These are phyloP conservation scores for Acacia melanoxylon DNA, from an alignment of 306 rosid genomes.

Conservation along the genomic window DNA sequence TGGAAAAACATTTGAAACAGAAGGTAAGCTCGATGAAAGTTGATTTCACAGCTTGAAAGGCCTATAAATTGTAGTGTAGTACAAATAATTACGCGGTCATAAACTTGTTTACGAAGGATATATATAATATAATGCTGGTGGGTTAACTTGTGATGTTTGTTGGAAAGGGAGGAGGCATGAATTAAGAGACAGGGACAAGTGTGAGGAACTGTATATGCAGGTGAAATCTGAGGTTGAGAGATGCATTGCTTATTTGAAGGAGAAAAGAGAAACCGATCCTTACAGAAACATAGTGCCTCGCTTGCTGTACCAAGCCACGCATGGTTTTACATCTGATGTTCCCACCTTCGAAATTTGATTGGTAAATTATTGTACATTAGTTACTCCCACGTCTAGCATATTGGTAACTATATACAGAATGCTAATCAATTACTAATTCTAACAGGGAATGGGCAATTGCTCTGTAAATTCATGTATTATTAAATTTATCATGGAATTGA, in stretches of 20 bases:
- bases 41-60: neutral
- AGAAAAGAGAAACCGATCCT: neutral
- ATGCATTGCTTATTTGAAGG: neutral
- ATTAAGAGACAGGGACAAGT: constrained; percentile 55
- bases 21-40: constrained; percentile 48
- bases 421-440: no score
- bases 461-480: neutral
- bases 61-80: neutral
- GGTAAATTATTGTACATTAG: neutral
- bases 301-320: neutral
- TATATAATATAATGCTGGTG: neutral
- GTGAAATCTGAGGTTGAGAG: neutral
- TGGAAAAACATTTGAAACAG: constrained; percentile 82
- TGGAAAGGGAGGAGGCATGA: constrained; percentile 68
- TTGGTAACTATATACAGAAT: no score
- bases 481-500: no score
- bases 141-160: neutral
- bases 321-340: neutral
- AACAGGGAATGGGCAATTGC: neutral
- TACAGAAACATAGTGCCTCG: neutral
- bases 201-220: neutral
- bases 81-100: neutral
- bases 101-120: neutral
- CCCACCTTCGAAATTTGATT: neutral
- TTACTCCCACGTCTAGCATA: no score